Conservation (phyloP, 495 filamentous ascomycete genomes). For the Penicillium salamii region DNA sequence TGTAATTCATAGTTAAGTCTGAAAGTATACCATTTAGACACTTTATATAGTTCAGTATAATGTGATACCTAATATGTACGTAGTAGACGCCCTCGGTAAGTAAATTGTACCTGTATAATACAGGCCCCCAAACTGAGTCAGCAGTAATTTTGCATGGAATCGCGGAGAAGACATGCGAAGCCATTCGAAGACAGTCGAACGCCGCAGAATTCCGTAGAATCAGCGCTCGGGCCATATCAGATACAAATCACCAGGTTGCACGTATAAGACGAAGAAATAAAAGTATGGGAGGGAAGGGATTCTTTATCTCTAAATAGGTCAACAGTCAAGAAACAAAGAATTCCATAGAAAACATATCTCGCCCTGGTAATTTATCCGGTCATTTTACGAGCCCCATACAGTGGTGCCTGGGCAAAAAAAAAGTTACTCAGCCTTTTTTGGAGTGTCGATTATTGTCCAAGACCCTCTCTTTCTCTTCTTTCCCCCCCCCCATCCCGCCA, state of each 20-base stretch:
- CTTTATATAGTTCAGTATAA: too few species aligned
- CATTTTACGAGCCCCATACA: constrained; percentile 6
- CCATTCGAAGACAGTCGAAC: constrained; percentile 33
- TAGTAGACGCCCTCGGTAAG: too few species aligned
- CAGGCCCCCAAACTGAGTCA: constrained; percentile 7
- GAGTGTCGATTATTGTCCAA: constrained; percentile 22
- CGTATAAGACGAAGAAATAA: too few species aligned
- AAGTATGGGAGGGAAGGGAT: too few species aligned
- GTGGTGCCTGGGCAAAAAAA: constrained; percentile 25
- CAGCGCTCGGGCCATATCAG: constrained; percentile 33
- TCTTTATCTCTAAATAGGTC: neutral
- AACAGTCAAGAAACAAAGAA: neutral
- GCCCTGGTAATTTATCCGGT: constrained; percentile 20
- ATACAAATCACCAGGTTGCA: too few species aligned
- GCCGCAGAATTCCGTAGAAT: constrained; percentile 29
- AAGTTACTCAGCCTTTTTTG: constrained; percentile 27
- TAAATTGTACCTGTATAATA: too few species aligned
- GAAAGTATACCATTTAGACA: too few species aligned
- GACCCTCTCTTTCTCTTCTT: constrained; percentile 12
- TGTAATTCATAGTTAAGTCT: too few species aligned
- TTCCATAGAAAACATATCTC: neutral
- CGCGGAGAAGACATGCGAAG: constrained; percentile 22
- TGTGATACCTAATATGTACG: too few species aligned
- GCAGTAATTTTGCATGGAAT: constrained; percentile 17
- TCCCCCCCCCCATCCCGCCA: constrained; percentile 12